Percentiles rank a stretch among this genome's conserved stretches.
Evolutionary conservation across 1,284 basidiomycete species (phyloP).

Genomic region (Trametes sp.): DNA sequence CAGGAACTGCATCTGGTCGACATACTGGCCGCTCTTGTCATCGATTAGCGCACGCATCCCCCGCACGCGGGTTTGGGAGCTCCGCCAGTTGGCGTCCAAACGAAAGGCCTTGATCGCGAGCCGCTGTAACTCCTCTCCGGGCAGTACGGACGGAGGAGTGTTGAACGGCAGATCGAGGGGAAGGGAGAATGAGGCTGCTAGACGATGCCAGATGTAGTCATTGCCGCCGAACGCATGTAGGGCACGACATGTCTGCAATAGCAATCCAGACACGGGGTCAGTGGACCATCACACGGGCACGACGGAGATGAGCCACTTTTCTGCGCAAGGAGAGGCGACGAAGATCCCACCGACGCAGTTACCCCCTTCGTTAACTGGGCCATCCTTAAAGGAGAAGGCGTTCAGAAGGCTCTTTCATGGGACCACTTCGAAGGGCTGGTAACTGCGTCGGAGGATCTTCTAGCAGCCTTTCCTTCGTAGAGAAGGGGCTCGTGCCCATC

Average conservation of each 20-base stretch:
- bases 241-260: conserved; percentile 53
- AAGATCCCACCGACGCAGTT: too few relatives aligned
- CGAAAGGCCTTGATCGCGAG: conserved; percentile 52
- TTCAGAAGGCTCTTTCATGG: too few relatives aligned
- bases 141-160: conserved; percentile 36
- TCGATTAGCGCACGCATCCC: conserved; percentile 46
- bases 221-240: conserved; percentile 54
- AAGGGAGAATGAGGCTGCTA: conserved; percentile 42
- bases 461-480: too few relatives aligned
- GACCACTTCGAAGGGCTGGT: too few relatives aligned
- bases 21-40: conserved; percentile 42
- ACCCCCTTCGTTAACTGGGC: too few relatives aligned
- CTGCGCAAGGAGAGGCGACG: too few relatives aligned
- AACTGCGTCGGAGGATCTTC: too few relatives aligned
- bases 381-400: too few relatives aligned
- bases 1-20: conserved; percentile 54
- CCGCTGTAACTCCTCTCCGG: conserved; percentile 45
- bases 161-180: conserved; percentile 47
- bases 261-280: not conserved
- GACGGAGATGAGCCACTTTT: too few relatives aligned
- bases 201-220: conserved; percentile 60
- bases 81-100: conserved; percentile 61
- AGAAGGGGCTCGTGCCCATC: too few relatives aligned
- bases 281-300: conserved; percentile 26
- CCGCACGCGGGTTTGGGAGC: conserved; percentile 44